Evolutionary conservation across 805 yeast genomes (phyloP), one percentile per base, ranked within the genome.

Genomic region (Ogataea paraovalis): DNA sequence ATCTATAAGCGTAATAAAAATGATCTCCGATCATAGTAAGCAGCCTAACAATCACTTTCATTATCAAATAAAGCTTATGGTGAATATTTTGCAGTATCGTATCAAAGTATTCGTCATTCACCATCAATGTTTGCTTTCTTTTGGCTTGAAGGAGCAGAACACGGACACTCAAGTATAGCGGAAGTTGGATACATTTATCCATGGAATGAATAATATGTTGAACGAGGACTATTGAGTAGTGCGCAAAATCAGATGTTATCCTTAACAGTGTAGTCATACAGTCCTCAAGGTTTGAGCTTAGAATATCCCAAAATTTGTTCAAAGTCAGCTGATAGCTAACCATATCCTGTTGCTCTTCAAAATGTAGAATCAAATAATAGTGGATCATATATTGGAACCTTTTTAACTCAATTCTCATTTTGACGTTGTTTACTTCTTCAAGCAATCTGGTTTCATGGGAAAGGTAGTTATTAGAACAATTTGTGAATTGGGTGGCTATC

Each of bases 281-380:
- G 7, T 49, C 33, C 5, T 44, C 50, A 20, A 54, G 20, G 14
- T 41, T 43, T 10, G 44, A 41, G 21, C 49, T 19, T 9, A 27
- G 19, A 3, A 39, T 22, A 5, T 25, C 21, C 5, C 48, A 10
- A 5, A 38, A 12, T 25, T 44, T 40, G 13, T 43, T 32, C 40
- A 53, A 19, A 1, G 45, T 40, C 14, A 39, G n/a, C 10, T 46
- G 39, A 45, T 40, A 57, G 1, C 32, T 28, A 13, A 4, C 19
- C 18, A 40, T 14, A 22, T 48, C 42, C 8, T 42, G 28, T 19
- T 40, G 18, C 3, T 42, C 23, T 37, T 59, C 64, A 39, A 45
- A 57, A 25, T 57, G 57, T 7, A 59, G 22, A 16, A 59, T 37
- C 7, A 61, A 18, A 23, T 55, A 50, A 34, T 55, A 53, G 21